A percentile compares a stretch with the other conserved stretches of the same genome.
phyloP scores from a whole-genome alignment of 1,284 basidiomycete species.

The Vanrija sp. region DNA sequence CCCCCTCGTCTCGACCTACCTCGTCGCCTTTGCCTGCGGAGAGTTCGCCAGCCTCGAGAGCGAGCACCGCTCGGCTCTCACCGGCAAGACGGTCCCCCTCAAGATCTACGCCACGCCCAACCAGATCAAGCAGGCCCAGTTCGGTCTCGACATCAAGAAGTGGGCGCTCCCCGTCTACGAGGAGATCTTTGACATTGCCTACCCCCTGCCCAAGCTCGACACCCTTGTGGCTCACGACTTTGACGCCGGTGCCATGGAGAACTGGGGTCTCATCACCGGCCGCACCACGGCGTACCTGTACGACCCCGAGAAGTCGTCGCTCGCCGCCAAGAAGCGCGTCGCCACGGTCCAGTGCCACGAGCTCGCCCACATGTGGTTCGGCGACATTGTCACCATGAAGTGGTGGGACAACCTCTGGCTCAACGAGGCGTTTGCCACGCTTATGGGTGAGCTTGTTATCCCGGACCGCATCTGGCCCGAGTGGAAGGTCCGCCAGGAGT shows the following conservation, averaged over 20 bases:
- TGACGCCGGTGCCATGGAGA: slow-evolving; percentile 93
- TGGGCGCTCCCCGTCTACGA: slow-evolving; percentile 89
- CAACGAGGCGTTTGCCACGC: slow-evolving; percentile 74
- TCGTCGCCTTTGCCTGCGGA: slow-evolving; percentile 88
- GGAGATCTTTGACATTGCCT: slow-evolving; percentile 83
- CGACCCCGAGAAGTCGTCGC: slow-evolving; percentile 71
- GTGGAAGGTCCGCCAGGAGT: slow-evolving; percentile 55
- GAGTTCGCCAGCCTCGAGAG: slow-evolving; percentile 69
- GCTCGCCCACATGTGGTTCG: slow-evolving; percentile 62
- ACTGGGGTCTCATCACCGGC: slow-evolving; percentile 91
- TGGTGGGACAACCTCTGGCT: slow-evolving; percentile 88
- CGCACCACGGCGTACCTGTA: slow-evolving; percentile 77
- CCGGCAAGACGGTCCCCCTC: slow-evolving; percentile 74
- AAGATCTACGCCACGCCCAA: slow-evolving; percentile 87
- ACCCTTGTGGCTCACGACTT: slow-evolving; percentile 79
- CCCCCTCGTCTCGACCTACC: slow-evolving; percentile 82
- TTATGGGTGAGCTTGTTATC: slow-evolving; percentile 85
- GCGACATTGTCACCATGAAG: slow-evolving; percentile 85
- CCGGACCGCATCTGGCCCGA: slow-evolving; percentile 61
- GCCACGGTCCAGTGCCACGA: slow-evolving; percentile 56
- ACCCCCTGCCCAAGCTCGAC: slow-evolving; percentile 88
- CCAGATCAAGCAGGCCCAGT: slow-evolving; percentile 64
- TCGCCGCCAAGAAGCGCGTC: slow-evolving; percentile 73
- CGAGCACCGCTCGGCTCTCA: slow-evolving; percentile 75
- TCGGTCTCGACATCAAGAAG: slow-evolving; percentile 82